A percentile compares a stretch with the other conserved stretches of the same genome.
Evolutionary conservation across 2,329 filamentous ascomycete genomes (phyloP).

Genomic region (Chalara sp.): DNA sequence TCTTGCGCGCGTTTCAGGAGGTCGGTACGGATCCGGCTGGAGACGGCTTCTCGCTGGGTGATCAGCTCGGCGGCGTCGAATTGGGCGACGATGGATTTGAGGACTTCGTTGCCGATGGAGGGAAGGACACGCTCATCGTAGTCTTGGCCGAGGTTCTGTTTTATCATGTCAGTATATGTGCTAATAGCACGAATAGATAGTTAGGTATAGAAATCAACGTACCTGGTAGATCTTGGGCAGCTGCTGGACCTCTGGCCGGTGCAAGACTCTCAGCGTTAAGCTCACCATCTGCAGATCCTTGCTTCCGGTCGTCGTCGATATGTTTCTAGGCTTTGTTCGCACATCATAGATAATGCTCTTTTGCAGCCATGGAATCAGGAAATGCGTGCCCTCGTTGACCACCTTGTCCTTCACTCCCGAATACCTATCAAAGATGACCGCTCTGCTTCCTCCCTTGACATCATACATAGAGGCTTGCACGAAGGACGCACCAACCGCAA

Average conservation of each 20-base stretch:
- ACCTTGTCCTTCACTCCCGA: constrained; percentile 89
- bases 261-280: constrained; percentile 90
- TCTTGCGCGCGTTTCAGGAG: constrained; percentile 87
- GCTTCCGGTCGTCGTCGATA: constrained; percentile 93
- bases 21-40: constrained; percentile 86
- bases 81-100: constrained; percentile 96
- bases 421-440: constrained; percentile 95
- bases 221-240: constrained; percentile 99
- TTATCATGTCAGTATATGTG: background rate
- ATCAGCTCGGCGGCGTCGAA: constrained; percentile 99
- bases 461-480: constrained; percentile 86
- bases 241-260: constrained; percentile 86
- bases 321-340: constrained; percentile 93
- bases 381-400: constrained; percentile 93
- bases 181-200: background rate
- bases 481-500: constrained; percentile 59
- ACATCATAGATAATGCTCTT: constrained; percentile 94
- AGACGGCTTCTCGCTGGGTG: constrained; percentile 96
- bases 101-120: constrained; percentile 98
- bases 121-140: constrained; percentile 98
- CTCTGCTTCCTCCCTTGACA: constrained; percentile 87
- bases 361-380: constrained; percentile 93
- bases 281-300: constrained; percentile 99
- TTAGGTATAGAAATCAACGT: constrained; percentile 23
- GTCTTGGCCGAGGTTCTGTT: constrained; percentile 88